Base-by-base conservation (phyloP, 2,329 filamentous ascomycete genomes). In the Pyrenochaeta sp. region DNA sequence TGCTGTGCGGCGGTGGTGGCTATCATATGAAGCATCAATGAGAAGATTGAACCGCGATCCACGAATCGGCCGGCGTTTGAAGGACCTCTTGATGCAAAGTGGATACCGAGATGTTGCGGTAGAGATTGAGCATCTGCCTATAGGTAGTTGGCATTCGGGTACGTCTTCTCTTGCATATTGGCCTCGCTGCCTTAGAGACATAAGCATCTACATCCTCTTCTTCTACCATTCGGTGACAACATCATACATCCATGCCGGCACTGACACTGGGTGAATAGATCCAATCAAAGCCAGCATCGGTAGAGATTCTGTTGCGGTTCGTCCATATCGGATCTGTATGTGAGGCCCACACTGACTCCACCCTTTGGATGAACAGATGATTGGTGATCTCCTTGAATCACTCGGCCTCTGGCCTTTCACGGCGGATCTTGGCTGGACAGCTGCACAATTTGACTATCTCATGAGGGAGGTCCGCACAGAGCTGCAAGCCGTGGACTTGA, bases 91-190 rank as follows among this genome's bases (percentile, higher is more conserved):
- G 52, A 51, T 54, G 3, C 66, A 69, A 18, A 71, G 72, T 14
- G 67, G 69, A 3, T 61, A 75, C 29, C 54, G 56, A 29, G 67
- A 77, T 44, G 67, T 78, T 12, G 56, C 60, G 27, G 64, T 68
- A 4, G 49, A 61, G 17, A 64, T 66, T 2, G 59, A 70, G 41
- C 66, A 69, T 37, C 41, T 78, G 7, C 75, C 74, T 1, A 75
- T 78, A 52, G 75, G 75, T 17, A 67, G 50, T 21, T 78, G 75
- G 75, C 53, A 66, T 39, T 30, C 61, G 65, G 74, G 75, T 77
- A 64, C 18, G 63, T 60, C 31, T 15, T 33, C n/a, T n/a, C n/a
- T n/a, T n/a, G n/a, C n/a, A n/a, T n/a, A n/a, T n/a, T n/a, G n/a
- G n/a, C n/a, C n/a, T n/a, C n/a, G n/a, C n/a, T n/a, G n/a, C n/a